Base-by-base conservation (phyloP, 495 filamentous ascomycete species). In the Neurospora sp. region DNA sequence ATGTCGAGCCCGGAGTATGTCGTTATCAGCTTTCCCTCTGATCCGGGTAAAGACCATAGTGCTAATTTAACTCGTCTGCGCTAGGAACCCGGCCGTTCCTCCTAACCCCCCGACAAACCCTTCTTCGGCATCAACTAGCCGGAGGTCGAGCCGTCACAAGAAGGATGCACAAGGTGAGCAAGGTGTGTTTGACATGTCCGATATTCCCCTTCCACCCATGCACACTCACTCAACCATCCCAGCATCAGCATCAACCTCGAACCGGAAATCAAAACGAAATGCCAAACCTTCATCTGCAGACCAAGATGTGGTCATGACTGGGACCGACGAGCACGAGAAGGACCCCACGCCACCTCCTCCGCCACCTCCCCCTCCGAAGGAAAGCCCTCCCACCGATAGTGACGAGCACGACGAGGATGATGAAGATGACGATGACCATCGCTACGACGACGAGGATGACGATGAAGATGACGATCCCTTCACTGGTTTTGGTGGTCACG, bases 1-100 rank as follows among this genome's bases (percentile, higher is more conserved):
- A 96, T 95, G 94, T 94, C 94, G 83, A 92, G 90, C 85, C 88
- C 91, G 79, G 90, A 89, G 93, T 96, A 83, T 71, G 88, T 84
- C 40, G 14, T 59, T 6, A 59, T 14, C 20, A 27, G 9, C 48
- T 14, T 1, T 53, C 20, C 45, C 20, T 6, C 4, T 22, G 6
- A 35, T 4, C 31, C 31, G 31, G 31, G 5, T 35, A 35, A 35
- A 35, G 35, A 70, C 39, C 22, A 16, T n/a, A 39, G 65, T 71
- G 76, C 70, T 79, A 69, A 78, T 27, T 3, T 17, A 45, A 10
- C 10, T 68, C 14, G 44, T 38, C 40, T 9, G 31, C 5, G 27
- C 17, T 59, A 85, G 83, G 61, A 71, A 78, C 70, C 78, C 82
- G 72, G 75, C 81, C 65, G 79, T 77, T 72, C 77, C 78, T 76